Base-by-base conservation (phyloP, 2,329 filamentous ascomycete species). In the Ceratocystis huliohia region DNA sequence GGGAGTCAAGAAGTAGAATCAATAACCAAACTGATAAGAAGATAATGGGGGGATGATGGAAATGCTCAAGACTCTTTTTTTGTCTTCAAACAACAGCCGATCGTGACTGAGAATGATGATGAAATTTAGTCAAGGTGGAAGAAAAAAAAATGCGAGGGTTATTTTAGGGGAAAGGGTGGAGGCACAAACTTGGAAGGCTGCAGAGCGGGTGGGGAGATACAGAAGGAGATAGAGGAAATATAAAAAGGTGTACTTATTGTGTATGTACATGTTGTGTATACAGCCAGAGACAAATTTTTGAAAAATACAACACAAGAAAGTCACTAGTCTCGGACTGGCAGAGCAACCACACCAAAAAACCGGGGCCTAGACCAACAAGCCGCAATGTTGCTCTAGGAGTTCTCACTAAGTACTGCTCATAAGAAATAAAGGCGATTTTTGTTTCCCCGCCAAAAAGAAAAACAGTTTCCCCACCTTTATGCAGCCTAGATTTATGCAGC, bases 221-320 rank as follows among this genome's bases (percentile, higher is more conserved):
- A 66, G 65, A 62, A 66, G 66, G 63, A 67, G 69, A 68, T 69
- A 68, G 70, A 69, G 37, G 10, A 66, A 70, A 70, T 61, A 66
- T 63, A 65, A 67, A 71, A 71, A 53, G 48, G 48, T 25, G 37
- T 41, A 41, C 37, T 41, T 41, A 4, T 41, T 41, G 37, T 41
- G 37, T 41, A 41, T 41, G 37, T 41, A 41, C 37, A 41, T 41
- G 13, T 13, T 13, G 13, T 41, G 13, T 41, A 15, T 15, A 41
- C 37, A 41, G 37, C 37, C 3, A 41, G 37, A 13, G 37, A 41
- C 37, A 41, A 41, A 41, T 3, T 41, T 45, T 22, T 57, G n/a
- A 22, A 56, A 56, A 50, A 65, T n/a, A 33, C 33, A 41, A 50
- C 46, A 45, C 13, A 37, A 61, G 17, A 48, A 61, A 48, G 64